A percentile compares a stretch with the other conserved stretches of the same genome.
phyloP scores from a whole-genome alignment of 306 rosid species.

The Dicorynia guianensis region DNA sequence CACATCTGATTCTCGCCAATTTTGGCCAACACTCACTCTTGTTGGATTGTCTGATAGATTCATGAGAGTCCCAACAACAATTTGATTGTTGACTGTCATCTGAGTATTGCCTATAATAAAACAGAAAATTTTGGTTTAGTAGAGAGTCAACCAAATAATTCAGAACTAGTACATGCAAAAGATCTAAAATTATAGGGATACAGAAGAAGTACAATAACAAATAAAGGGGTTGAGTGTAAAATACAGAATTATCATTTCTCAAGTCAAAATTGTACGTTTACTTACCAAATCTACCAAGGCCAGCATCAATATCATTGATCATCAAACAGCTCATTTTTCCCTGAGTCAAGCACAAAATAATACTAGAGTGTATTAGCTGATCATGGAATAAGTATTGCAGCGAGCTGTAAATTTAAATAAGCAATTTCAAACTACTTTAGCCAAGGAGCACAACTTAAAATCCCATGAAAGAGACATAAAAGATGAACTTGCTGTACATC shows the following conservation, averaged over 20 bases:
- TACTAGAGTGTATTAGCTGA: slow-evolving; percentile 39
- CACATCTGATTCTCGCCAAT: slow-evolving; percentile 84
- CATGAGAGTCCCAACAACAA: slow-evolving; percentile 96
- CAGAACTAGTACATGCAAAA: slow-evolving; percentile 23
- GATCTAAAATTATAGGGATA: background rate
- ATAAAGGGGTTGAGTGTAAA: slow-evolving; percentile 27
- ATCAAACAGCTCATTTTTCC: slow-evolving; percentile 98
- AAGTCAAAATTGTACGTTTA: slow-evolving; percentile 26
- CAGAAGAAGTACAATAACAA: background rate
- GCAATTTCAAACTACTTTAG: slow-evolving; percentile 23
- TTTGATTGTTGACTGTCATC: slow-evolving; percentile 98
- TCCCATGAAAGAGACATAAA: background rate
- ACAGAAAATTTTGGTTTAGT: slow-evolving; percentile 32
- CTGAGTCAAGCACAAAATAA: slow-evolving; percentile 53
- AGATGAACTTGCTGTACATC: slow-evolving; percentile 11
- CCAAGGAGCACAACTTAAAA: slow-evolving; percentile 2
- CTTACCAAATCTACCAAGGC: slow-evolving; percentile 97
- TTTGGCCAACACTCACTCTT: slow-evolving; percentile 91
- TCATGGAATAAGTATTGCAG: slow-evolving; percentile 28
- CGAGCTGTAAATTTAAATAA: slow-evolving; percentile 6
- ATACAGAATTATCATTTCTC: slow-evolving; percentile 28
- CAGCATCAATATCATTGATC: slow-evolving; percentile 98
- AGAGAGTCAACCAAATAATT: slow-evolving; percentile 23
- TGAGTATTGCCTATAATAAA: slow-evolving; percentile 78
- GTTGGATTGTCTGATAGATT: slow-evolving; percentile 93